Evolutionary conservation across 768 basidiomycete genomes (phyloP), one percentile per base, ranked within the genome.

Genomic region (Cystofilobasidium capitatum): DNA sequence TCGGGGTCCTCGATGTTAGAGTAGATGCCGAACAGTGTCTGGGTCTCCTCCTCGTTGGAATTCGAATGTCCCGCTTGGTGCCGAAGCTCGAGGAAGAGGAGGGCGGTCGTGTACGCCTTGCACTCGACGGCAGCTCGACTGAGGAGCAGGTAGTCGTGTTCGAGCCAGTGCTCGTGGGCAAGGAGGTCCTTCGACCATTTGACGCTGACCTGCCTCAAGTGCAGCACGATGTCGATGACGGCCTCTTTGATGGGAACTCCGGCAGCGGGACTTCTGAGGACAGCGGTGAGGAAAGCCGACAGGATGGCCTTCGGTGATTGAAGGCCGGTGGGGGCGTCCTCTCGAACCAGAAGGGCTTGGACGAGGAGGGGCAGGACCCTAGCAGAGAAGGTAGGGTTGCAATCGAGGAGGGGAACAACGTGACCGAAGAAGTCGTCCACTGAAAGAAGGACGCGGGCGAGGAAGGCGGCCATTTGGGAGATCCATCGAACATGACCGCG

Each of bases 1-100:
- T 99, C 96, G 0, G 93, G 93, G 75, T 99, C 96, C 73, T 96
- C 93, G 69, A 99, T 91, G 72, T 91, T 88, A 63, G 86, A 85
- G 74, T 98, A 99, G 59, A 98, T 91, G 59, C 88, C 87, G 78
- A 91, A 97, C 26, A 98, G 79, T 31, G 93, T 81, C 66, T 87
- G 51, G 1, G 31, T 68, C 31, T 31, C 66, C 42, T 59, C 45
- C 29, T 69, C 63, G 31, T 10, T 36, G 10, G 10, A 7, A 9
- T 37, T 17, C 4, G 12, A 51, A 13, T 26, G 6, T 29, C 9
- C 26, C 17, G 39, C 20, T 31, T 57, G 26, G 44, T 61, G 49
- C 29, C 49, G 61, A 26, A 69, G 68, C 73, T 98, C 94, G 39
- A 96, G 79, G 74, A 93, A 94, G 33, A 98, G 80, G 29, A 97